Evolutionary conservation across 2,329 filamentous ascomycete genomes (phyloP).

Genomic region (Zalaria obscura): DNA sequence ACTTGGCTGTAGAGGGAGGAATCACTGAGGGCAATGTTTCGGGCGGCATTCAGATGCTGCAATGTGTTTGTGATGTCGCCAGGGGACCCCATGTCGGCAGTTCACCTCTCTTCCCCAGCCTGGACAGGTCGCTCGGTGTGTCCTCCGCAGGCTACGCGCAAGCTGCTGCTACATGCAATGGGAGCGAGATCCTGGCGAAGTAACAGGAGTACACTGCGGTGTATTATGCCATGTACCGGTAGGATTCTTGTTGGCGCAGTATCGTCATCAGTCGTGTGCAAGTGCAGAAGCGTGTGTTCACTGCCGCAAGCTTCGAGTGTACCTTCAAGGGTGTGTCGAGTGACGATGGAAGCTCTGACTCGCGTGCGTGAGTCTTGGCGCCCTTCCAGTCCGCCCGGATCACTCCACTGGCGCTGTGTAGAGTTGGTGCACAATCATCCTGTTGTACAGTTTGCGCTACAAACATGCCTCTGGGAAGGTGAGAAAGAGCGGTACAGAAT

Average conservation of each 20-base stretch:
- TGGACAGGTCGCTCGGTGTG: neutral
- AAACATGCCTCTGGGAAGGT: slow-evolving; percentile 12
- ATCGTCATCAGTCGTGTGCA: no score
- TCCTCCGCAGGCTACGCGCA: slow-evolving; percentile 8
- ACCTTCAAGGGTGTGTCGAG: no score
- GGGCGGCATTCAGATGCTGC: slow-evolving; percentile 76
- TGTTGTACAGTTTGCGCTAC: neutral
- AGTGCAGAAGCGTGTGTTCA: no score
- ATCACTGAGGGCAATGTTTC: slow-evolving; percentile 77
- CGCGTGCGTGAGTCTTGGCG: no score
- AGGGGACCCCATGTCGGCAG: slow-evolving; percentile 11
- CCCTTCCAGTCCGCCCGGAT: no score
- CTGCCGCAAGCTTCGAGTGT: no score
- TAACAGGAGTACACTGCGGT: no score
- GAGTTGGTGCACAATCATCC: no score
- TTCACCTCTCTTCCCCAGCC: neutral
- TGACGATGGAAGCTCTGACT: no score
- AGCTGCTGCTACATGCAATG: slow-evolving; percentile 3
- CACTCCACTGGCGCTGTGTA: no score
- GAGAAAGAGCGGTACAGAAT: neutral
- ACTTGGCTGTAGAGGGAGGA: slow-evolving; percentile 82
- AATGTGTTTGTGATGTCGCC: slow-evolving; percentile 49
- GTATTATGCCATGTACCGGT: no score
- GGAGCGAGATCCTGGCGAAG: neutral
- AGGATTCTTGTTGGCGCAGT: no score